Base-by-base conservation (phyloP, 2,329 filamentous ascomycete genomes). In the Chaetomiaceae sp. region DNA sequence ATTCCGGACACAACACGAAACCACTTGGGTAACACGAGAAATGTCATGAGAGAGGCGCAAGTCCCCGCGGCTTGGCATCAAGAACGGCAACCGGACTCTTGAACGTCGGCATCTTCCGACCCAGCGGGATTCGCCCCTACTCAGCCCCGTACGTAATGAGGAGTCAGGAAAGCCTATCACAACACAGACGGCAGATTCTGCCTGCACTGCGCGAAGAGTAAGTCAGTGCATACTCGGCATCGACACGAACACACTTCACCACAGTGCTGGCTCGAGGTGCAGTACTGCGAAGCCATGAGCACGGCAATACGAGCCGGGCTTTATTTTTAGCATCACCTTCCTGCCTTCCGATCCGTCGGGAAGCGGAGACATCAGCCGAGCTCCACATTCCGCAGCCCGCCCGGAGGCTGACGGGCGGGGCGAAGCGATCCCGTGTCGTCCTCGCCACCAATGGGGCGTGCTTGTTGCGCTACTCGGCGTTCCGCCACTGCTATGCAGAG, bases 261-360 rank as follows among this genome's bases (percentile, higher is more conserved):
- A 24, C 30, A 40, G 11, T 19, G 4, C 11, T 27, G 38, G 38
- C 11, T 32, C 26, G 24, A 19, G 26, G 4, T 38, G 42, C 42
- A 33, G 17, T 4, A 14, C 10, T 29, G 3, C 10, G 27, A 39
- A 29, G 36, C 20, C 29, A 20, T 17, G 35, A 20, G 22, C 3
- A 14, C n/a, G 5, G 30, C 18, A 45, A 45, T 45, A 45, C 42
- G 42, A 45, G 36, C 36, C 8, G n/a, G 29, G 29, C 15, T 12
- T 39, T 45, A 45, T 45, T 45, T 45, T 45, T 45, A 45, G 42
- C 14, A 6, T 14, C 24, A 18, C 11, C 9, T 12, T 24, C 36
- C 20, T 44, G 30, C 26, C 34, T 27, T 18, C 42, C 35, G 18
- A 43, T 14, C 17, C 14, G 20, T 42, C 24, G 40, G 40, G 22